phyloP scores from a whole-genome alignment of 495 filamentous ascomycete species.

The Tuber brumale region DNA sequence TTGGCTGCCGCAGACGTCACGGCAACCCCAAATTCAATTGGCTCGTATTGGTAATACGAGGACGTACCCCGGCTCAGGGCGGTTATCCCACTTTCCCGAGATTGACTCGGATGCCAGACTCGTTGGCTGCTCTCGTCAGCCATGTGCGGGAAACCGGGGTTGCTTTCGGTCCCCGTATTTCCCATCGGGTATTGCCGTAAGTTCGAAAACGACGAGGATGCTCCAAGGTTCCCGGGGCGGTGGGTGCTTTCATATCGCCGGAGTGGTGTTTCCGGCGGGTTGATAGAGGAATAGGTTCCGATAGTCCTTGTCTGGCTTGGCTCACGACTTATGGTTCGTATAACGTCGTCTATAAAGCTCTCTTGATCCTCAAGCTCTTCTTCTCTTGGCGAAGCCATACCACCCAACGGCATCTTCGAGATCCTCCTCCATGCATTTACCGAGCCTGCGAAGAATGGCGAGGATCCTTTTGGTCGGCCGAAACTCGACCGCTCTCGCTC shows the following conservation, averaged over 20 bases:
- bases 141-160: conserved; percentile 26
- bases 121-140: conserved; percentile 31
- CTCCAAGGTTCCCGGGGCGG: conserved; percentile 21
- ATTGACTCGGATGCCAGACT: conserved; percentile 31
- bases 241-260: conserved; percentile 28
- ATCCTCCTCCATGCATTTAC: conserved; percentile 26
- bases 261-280: conserved; percentile 29
- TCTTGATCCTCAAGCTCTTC: conserved; percentile 17
- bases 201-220: conserved; percentile 28
- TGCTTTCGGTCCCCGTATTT: conserved; percentile 11
- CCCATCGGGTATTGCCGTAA: conserved; percentile 17
- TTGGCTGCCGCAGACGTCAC: conserved; percentile 32
- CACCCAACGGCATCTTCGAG: conserved; percentile 20
- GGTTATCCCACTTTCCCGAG: conserved; percentile 31
- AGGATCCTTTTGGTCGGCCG: conserved; percentile 28
- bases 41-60: conserved; percentile 36
- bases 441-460: conserved; percentile 31
- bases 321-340: conserved; percentile 30
- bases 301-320: conserved; percentile 34
- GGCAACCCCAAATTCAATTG: conserved; percentile 36
- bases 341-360: conserved; percentile 29
- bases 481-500: conserved; percentile 23
- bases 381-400: conserved; percentile 11
- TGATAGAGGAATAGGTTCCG: conserved; percentile 33
- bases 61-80: conserved; percentile 29